Percentiles rank a stretch among this genome's conserved stretches.
Conservation (phyloP, 768 basidiomycete genomes). For the Tephrocybe sp. region DNA sequence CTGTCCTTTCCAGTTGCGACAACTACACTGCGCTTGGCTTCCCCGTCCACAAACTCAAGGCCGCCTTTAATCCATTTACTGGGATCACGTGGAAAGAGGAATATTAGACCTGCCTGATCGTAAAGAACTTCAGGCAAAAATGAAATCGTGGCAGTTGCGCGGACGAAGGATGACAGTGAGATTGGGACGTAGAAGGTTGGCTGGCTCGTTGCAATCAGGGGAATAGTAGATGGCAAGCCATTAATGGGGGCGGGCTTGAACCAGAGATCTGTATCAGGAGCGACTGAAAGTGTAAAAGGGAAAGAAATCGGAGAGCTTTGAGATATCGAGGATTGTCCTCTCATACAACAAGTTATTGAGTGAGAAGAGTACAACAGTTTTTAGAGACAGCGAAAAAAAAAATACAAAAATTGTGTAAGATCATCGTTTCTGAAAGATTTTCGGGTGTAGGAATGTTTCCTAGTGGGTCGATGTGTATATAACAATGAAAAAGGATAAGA, state of each 20-base stretch:
- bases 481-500: too few species aligned
- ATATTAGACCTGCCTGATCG: constrained; percentile 16
- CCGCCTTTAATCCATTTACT: constrained; percentile 22
- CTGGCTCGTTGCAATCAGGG: constrained; percentile 12
- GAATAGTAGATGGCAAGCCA: constrained; percentile 9
- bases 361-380: too few species aligned
- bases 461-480: too few species aligned
- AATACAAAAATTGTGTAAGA: too few species aligned
- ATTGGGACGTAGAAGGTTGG: constrained; percentile 16
- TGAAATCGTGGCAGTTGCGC: constrained; percentile 16
- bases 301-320: constrained; percentile 16
- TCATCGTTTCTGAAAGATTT: too few species aligned
- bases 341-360: too few species aligned
- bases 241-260: constrained; percentile 17
- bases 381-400: too few species aligned
- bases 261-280: constrained; percentile 21
- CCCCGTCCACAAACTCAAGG: constrained; percentile 14
- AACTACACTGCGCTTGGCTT: constrained; percentile 18
- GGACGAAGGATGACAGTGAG: constrained; percentile 10
- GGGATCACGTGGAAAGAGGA: constrained; percentile 13
- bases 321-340: too few species aligned
- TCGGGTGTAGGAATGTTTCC: too few species aligned
- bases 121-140: constrained; percentile 13
- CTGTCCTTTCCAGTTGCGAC: constrained; percentile 11
- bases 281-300: constrained; percentile 13